phyloP scores from a whole-genome alignment of 257 asterid genomes.

The Asclepias syriaca region DNA sequence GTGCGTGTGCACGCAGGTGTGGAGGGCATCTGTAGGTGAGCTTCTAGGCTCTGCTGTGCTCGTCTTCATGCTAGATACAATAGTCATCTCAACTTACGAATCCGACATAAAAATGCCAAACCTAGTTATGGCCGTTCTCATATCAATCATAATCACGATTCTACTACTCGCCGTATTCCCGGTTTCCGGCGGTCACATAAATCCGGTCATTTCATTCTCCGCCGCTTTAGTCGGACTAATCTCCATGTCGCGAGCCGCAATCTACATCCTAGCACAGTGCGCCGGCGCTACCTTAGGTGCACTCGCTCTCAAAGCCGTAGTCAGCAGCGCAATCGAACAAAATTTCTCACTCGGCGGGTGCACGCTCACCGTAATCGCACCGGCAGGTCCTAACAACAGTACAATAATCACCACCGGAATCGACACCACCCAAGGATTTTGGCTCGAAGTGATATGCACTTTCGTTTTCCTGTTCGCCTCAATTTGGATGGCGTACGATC shows the following conservation, averaged over 20 bases:
- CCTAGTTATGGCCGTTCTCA: conserved; percentile 43
- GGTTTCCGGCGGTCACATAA: conserved; percentile 76
- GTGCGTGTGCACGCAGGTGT: conserved; percentile 32
- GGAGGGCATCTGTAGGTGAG: conserved; percentile 80
- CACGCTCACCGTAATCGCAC: conserved; percentile 40
- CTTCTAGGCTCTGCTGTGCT: conserved; percentile 58
- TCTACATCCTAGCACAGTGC: conserved; percentile 58
- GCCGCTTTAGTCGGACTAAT: conserved; percentile 65
- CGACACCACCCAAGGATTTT: conserved; percentile 49
- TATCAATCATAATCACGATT: conserved; percentile 45
- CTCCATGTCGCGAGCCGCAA: conserved; percentile 51
- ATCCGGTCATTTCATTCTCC: conserved; percentile 75
- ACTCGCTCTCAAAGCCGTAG: conserved; percentile 59
- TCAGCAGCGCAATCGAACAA: conserved; percentile 33
- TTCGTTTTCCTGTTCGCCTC: conserved; percentile 60
- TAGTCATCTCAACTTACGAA: conserved; percentile 56
- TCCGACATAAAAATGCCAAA: conserved; percentile 49
- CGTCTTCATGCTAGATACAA: conserved; percentile 62
- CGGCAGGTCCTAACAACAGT: conserved; percentile 27
- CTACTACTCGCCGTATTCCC: conserved; percentile 70
- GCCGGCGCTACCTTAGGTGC: conserved; percentile 62
- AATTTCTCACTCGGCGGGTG: conserved; percentile 70
- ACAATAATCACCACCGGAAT: conserved; percentile 46
- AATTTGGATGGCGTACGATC: conserved; percentile 79
- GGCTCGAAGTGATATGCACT: conserved; percentile 60